These are phyloP conservation scores for Cercospora beticola DNA, from an alignment of 2,329 filamentous ascomycete genomes.

Conservation along the genomic window DNA sequence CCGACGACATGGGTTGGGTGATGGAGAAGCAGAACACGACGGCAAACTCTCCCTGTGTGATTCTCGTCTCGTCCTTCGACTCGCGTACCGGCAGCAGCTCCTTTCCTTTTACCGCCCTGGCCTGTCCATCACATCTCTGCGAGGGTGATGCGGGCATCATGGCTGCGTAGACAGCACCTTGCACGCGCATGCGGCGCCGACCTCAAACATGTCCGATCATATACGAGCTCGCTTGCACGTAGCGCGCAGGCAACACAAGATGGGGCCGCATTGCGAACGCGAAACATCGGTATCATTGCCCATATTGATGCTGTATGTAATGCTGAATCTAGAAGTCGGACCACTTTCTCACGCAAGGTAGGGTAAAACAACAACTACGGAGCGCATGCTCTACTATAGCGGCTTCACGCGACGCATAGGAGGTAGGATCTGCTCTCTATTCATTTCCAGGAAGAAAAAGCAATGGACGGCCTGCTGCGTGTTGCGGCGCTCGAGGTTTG, in stretches of 20 bases:
- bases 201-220: slow-evolving; percentile 12
- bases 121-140: background rate
- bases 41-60: background rate
- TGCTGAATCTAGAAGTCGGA: background rate
- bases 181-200: slow-evolving; percentile 1
- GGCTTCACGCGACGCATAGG: slow-evolving; percentile 85
- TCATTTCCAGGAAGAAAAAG: background rate
- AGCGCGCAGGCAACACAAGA: slow-evolving; percentile 9
- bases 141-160: slow-evolving; percentile 25
- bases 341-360: slow-evolving; percentile 35
- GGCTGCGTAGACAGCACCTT: slow-evolving; percentile 26
- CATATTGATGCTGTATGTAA: slow-evolving; percentile 81
- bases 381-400: slow-evolving; percentile 98
- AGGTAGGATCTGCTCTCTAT: slow-evolving; percentile 43
- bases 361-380: slow-evolving; percentile 97
- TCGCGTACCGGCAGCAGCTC: background rate
- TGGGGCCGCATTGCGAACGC: slow-evolving; percentile 12
- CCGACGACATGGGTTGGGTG: slow-evolving; percentile 5
- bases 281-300: slow-evolving; percentile 95
- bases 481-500: background rate
- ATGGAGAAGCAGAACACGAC: background rate
- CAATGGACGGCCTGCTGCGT: background rate
- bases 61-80: background rate
- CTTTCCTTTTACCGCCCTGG: background rate
- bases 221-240: background rate